phyloP scores from a whole-genome alignment of 2,329 filamentous ascomycete species.

The Fusarium brevicatenulatum region DNA sequence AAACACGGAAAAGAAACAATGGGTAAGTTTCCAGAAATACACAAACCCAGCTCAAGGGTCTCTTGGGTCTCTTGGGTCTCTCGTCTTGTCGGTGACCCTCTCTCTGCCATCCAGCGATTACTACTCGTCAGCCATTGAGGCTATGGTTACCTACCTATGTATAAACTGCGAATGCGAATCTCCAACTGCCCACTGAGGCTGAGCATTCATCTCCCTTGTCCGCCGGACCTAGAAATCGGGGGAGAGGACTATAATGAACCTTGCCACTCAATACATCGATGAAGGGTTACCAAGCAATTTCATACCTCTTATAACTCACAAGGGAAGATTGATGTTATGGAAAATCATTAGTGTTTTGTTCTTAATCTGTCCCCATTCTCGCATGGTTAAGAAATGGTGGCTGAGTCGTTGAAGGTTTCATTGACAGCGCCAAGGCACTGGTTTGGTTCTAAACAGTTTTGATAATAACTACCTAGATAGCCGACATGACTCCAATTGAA shows the following conservation, averaged over 20 bases:
- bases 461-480: background rate
- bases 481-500: background rate
- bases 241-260: background rate
- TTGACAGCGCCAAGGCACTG: slow-evolving; percentile 19
- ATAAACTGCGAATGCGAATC: slow-evolving; percentile 10
- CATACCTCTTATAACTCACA: background rate
- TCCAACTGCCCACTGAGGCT: slow-evolving; percentile 8
- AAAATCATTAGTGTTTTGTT: background rate
- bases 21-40: slow-evolving; percentile 33
- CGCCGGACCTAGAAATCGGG: background rate
- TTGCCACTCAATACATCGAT: background rate
- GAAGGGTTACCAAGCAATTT: background rate
- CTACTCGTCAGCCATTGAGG: slow-evolving; percentile 36
- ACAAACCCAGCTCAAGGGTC: slow-evolving; percentile 1
- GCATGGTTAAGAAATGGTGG: slow-evolving; percentile 4
- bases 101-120: slow-evolving; percentile 3
- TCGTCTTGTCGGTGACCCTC: background rate
- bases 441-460: slow-evolving; percentile 11
- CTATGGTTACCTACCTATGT: background rate
- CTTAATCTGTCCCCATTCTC: background rate
- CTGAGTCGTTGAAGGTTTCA: slow-evolving; percentile 19
- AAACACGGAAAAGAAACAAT: background rate
- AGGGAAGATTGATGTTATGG: background rate
- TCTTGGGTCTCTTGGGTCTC: background rate
- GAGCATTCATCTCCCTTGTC: slow-evolving; percentile 4